phyloP scores from a whole-genome alignment of 2,329 filamentous ascomycete genomes.

The Hymenoscyphus fructigenus region DNA sequence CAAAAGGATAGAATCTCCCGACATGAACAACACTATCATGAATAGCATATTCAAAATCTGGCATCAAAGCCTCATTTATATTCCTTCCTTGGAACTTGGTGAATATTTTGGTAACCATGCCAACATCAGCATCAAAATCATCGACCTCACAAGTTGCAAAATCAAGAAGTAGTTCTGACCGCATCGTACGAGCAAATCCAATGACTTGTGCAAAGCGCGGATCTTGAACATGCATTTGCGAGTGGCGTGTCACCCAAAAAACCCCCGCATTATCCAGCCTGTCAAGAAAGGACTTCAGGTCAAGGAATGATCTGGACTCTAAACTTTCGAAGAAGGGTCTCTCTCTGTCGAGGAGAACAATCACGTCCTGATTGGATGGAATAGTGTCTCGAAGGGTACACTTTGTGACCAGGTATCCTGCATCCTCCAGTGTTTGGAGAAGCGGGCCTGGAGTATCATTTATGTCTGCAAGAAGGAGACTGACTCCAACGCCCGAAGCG shows the following conservation, averaged over 20 bases:
- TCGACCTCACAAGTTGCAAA: slow-evolving; percentile 29
- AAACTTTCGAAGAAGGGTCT: not conserved
- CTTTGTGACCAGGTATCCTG: not conserved
- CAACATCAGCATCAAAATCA: slow-evolving; percentile 4
- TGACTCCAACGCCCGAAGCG: not conserved
- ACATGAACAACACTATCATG: slow-evolving; percentile 28
- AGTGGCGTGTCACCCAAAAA: slow-evolving; percentile 20
- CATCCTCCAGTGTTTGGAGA: not conserved
- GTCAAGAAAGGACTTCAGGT: not conserved
- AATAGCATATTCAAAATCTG: slow-evolving; percentile 36
- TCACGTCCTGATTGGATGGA: not conserved
- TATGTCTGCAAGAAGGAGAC: not conserved
- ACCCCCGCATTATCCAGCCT: slow-evolving; percentile 2
- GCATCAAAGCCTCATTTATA: slow-evolving; percentile 13
- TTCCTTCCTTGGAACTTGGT: slow-evolving; percentile 15
- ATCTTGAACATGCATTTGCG: slow-evolving; percentile 27
- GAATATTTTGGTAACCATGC: slow-evolving; percentile 8
- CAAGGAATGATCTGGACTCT: not conserved
- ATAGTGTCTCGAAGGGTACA: not conserved
- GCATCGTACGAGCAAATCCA: slow-evolving; percentile 28
- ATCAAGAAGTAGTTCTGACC: slow-evolving; percentile 24
- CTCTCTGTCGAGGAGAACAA: not conserved
- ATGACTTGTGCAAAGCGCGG: slow-evolving; percentile 25
- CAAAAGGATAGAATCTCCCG: slow-evolving; percentile 28
- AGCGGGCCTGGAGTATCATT: not conserved